Evolutionary conservation across 2,329 filamentous ascomycete species (phyloP), one percentile per base, ranked within the genome.

Genomic region (Ascochyta rabiei): DNA sequence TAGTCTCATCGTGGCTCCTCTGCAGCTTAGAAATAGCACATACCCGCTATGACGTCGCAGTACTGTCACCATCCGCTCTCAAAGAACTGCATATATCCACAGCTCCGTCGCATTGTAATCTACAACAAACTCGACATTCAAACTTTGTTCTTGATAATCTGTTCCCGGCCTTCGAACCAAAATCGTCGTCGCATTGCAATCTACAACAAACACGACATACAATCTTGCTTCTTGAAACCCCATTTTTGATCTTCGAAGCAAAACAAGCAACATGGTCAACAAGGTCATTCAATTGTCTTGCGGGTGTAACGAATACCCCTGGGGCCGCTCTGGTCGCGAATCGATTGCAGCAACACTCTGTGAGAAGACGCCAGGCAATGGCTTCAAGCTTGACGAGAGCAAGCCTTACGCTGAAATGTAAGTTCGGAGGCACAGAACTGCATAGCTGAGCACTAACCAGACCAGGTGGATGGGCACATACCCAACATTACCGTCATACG

Each of bases 391-490:
- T 43, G 81, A 91, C 19, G 83, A 89, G 49, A 78, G 81, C 53
- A 81, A 85, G 62, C 74, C 79, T 6, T 92, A 92, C 67, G 82
- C 84, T 1, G 85, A 88, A 69, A 82, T 84, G 77, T 75, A 57
- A 61, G 61, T 56, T 3, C 13, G 15, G 6, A 5, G 15, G 15
- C 15, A 21, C 10, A 28, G 10, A 39, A 4, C 15, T 15, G 6
- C 18, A 6, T 4, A 5, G 4, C 6, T 13, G 10, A 12, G 13
- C 2, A 12, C 51, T 68, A 35, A 71, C 53, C 40, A 30, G 15
- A 0, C 46, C 46, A 72, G 66, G 69, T 91, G 89, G 89, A 89
- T 91, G 79, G 89, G 88, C 4, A 90, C 89, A 39, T 91, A 92
- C 68, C 88, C 88, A 0, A 84, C 85, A 34, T 82, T 88, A 6